Evolutionary conservation across 768 basidiomycete genomes (phyloP).

Genomic region (Strobilomyces dryophilus): DNA sequence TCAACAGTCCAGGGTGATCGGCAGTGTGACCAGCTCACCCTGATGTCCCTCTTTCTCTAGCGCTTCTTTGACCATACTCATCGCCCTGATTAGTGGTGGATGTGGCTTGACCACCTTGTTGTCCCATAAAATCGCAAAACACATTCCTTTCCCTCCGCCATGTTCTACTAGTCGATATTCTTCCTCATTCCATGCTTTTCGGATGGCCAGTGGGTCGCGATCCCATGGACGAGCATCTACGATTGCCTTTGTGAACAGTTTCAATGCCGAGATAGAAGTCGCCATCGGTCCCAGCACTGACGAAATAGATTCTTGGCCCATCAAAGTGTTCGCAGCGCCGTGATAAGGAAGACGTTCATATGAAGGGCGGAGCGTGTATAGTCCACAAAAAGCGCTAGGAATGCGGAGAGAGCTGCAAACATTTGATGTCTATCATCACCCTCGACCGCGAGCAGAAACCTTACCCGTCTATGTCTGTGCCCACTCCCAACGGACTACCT

Average conservation of each 20-base stretch:
- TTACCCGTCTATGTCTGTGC: conserved; percentile 80
- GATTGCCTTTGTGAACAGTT: conserved; percentile 45
- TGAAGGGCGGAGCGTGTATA: conserved; percentile 73
- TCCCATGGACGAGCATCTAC: conserved; percentile 51
- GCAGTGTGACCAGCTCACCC: conserved; percentile 36
- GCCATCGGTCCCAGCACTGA: conserved; percentile 75
- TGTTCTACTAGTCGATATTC: conserved; percentile 60
- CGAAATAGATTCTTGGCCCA: conserved; percentile 69
- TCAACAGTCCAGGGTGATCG: not conserved
- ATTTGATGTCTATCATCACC: not conserved
- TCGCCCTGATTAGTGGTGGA: conserved; percentile 60
- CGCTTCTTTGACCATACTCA: conserved; percentile 56
- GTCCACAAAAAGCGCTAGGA: conserved; percentile 62
- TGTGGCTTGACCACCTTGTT: conserved; percentile 56
- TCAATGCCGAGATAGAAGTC: conserved; percentile 61
- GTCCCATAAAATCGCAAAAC: conserved; percentile 66
- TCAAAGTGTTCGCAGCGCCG: conserved; percentile 58
- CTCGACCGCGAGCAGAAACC: not conserved
- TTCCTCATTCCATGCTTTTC: conserved; percentile 57
- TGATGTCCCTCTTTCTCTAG: conserved; percentile 62
- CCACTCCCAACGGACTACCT: conserved; percentile 57
- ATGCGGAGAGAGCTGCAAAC: conserved; percentile 62
- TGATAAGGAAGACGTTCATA: conserved; percentile 69
- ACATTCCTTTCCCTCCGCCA: conserved; percentile 45
- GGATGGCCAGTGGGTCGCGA: conserved; percentile 54